phyloP scores from a whole-genome alignment of 2,329 filamentous ascomycete genomes.

The Ustulina deusta region DNA sequence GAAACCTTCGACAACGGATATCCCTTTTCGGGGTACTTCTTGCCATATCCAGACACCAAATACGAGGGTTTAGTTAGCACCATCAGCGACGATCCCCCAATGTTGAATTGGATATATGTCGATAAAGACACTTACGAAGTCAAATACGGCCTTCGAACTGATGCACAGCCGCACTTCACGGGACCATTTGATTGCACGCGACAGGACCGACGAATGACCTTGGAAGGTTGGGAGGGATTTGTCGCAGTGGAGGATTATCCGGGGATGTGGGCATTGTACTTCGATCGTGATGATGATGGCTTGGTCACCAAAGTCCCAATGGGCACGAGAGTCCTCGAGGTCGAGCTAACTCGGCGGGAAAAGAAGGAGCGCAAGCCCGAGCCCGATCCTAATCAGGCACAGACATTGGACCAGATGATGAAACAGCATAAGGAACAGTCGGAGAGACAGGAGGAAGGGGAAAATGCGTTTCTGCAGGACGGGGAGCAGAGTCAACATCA shows the following conservation, averaged over 20 bases:
- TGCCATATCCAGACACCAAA: slow-evolving; percentile 66
- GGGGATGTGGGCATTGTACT: slow-evolving; percentile 61
- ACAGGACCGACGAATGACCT: slow-evolving; percentile 63
- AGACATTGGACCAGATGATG: slow-evolving; percentile 51
- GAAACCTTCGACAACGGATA: slow-evolving; percentile 56
- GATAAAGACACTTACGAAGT: slow-evolving; percentile 60
- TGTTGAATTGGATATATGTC: slow-evolving; percentile 65
- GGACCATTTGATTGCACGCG: slow-evolving; percentile 65
- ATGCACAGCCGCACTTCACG: slow-evolving; percentile 58
- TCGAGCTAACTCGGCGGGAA: slow-evolving; percentile 66
- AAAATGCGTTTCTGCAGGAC: slow-evolving; percentile 18
- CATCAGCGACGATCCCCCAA: slow-evolving; percentile 61
- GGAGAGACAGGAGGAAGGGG: slow-evolving; percentile 26
- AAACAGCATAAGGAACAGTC: slow-evolving; percentile 47
- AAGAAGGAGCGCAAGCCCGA: slow-evolving; percentile 56
- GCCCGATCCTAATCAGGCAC: slow-evolving; percentile 41
- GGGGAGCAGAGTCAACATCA: slow-evolving; percentile 8
- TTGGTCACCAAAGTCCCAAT: slow-evolving; percentile 59
- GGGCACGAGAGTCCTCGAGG: slow-evolving; percentile 64
- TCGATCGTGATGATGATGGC: slow-evolving; percentile 60
- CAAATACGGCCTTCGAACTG: slow-evolving; percentile 59
- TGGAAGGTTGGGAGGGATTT: slow-evolving; percentile 64
- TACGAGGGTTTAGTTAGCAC: slow-evolving; percentile 62
- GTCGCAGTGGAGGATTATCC: slow-evolving; percentile 59
- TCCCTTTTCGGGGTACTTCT: slow-evolving; percentile 67